Conservation (phyloP, 2,329 filamentous ascomycete genomes). For the Apiospora koreana region DNA sequence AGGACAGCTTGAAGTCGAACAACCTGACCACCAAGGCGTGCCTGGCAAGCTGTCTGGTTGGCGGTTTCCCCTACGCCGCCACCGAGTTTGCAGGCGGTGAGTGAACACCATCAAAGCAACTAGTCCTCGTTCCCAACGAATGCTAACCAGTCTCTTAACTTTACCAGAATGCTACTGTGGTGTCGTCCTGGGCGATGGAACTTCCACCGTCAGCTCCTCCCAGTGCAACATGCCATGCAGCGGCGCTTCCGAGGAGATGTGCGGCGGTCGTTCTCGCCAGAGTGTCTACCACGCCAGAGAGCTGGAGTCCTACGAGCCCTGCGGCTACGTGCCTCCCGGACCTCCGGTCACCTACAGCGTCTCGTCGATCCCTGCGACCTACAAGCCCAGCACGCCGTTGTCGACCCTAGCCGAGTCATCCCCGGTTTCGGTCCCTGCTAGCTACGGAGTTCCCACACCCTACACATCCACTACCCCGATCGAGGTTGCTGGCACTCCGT, state of each 20-base stretch:
- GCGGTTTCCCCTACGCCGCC: constrained; percentile 50
- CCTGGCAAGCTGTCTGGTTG: constrained; percentile 41
- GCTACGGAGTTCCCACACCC: too few species aligned
- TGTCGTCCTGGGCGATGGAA: constrained; percentile 52
- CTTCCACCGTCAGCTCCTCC: constrained; percentile 33
- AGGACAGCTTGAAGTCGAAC: constrained; percentile 36
- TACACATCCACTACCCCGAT: neutral
- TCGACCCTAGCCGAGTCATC: neutral
- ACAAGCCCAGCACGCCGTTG: neutral
- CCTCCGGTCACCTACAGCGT: neutral
- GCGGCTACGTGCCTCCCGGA: constrained; percentile 25
- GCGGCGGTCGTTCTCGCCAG: constrained; percentile 44
- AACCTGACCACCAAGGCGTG: constrained; percentile 45
- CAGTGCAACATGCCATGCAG: constrained; percentile 54
- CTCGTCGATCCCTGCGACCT: neutral
- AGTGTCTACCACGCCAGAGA: constrained; percentile 50
- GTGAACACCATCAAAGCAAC: neutral
- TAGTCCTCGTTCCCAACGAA: neutral
- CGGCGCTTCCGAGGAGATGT: constrained; percentile 44
- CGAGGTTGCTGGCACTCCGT: neutral
- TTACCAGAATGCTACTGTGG: constrained; percentile 49
- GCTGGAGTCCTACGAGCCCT: constrained; percentile 49
- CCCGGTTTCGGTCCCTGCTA: neutral
- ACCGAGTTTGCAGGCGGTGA: constrained; percentile 40
- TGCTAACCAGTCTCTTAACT: constrained; percentile 19